Evolutionary conservation across 352 stramenopile genomes (phyloP), one percentile per base, ranked within the genome.

Genomic region (Pilasporangium apinafurcum): DNA sequence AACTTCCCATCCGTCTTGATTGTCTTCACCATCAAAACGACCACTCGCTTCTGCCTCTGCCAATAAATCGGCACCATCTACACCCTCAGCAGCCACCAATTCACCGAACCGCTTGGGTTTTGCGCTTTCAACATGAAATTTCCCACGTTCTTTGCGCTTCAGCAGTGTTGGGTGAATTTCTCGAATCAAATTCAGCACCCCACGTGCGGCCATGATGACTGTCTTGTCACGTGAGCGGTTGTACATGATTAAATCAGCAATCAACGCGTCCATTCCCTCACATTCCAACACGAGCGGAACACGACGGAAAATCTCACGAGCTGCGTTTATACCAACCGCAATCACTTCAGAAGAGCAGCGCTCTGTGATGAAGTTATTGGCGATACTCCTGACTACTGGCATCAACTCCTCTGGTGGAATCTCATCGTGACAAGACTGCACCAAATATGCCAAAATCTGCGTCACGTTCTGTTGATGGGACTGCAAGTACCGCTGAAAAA

Each of bases 341-440:
- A 99, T 98, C 53, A 97, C 91, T 62, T 98, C 93, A 43, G 84
- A 93, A 20, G 81, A 90, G 54, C 91, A 98, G 24, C 93, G 74
- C 51, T 99, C 96, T 1, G 91, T 98, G 20, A 99, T 92, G 49
- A 99, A 99, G 57, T 98, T 98, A 72, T 98, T 92, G 27, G 95
- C 94, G 56, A 99, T 98, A 29, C 90, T 96, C 59, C 98, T 97
- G 22, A 98, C 70, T 40, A 99, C 83, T 27, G 92, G 93, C 48
- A 97, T 59, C 27, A 99, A 59, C 62, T 99, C 96, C 57, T 99
- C 95, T 0, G 96, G 95, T 0, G 97, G 96, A 26, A 99, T 95
- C 51, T 96, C 87, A 24, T 98, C 85, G 73, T 99, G 97, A 60
- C 94, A 98, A 22, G 90, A 95, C 56, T 99, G 96, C 28, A 99